Conservation (phyloP, 2,329 filamentous ascomycete genomes). For the Blumeria hordei region DNA sequence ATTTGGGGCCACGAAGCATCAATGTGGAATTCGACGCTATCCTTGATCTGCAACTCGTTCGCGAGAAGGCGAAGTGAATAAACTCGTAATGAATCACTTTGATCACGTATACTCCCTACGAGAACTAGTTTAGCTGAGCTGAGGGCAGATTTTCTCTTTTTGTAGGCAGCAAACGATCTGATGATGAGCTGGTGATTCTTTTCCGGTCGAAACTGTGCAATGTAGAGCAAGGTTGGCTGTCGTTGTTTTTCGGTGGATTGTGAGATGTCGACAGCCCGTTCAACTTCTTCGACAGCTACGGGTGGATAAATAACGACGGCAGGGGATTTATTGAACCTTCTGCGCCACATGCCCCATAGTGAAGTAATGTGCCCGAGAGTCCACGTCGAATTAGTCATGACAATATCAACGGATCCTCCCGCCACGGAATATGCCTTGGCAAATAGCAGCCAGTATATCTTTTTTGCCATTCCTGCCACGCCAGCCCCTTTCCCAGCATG, state of each 20-base stretch:
- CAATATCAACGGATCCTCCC: conserved; percentile 65
- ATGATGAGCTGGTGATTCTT: conserved; percentile 86
- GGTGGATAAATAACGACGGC: conserved; percentile 72
- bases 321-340: conserved; percentile 19
- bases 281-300: conserved; percentile 68
- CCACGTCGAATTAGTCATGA: conserved; percentile 97
- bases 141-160: conserved; percentile 27
- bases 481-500: conserved; percentile 68
- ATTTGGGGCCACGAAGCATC: conserved; percentile 81
- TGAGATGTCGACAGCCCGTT: conserved; percentile 47
- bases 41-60: conserved; percentile 66
- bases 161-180: conserved; percentile 57
- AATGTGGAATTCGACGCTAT: conserved; percentile 65
- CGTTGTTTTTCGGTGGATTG: conserved; percentile 42
- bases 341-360: conserved; percentile 46
- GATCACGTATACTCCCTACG: conserved; percentile 78
- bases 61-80: conserved; percentile 71
- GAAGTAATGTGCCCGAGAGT: conserved; percentile 61
- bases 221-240: conserved; percentile 59
- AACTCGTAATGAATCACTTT: conserved; percentile 55
- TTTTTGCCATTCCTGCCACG: conserved; percentile 45
- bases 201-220: conserved; percentile 90
- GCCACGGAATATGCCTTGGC: conserved; percentile 61
- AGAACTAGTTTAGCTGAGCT: conserved; percentile 47
- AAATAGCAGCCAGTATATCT: conserved; percentile 67